Base-by-base conservation (phyloP, 2,329 filamentous ascomycete species). In the Alternaria sp. region DNA sequence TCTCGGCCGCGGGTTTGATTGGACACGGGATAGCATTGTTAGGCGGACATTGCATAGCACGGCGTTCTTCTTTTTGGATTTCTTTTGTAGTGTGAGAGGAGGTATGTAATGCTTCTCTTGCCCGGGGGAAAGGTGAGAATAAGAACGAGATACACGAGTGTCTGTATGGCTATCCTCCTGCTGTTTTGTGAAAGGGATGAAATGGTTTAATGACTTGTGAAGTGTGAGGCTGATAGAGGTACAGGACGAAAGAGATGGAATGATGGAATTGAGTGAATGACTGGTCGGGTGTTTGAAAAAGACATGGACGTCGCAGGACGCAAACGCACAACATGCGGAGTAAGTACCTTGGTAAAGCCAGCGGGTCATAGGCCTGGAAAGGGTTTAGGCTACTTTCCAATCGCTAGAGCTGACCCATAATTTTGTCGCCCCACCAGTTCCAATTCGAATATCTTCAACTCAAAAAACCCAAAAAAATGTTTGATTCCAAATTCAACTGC, bases 41-140 rank as follows among this genome's bases (percentile, higher is more conserved):
- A 48, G 44, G 44, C 2, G 8, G 5, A 33, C 14, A 48, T 48
- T 48, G 44, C 44, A 48, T 48, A 48, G 44, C 44, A 48, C 24
- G 13, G 44, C 44, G 44, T 48, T 48, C 3, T 34, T n/a, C 3
- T 24, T 46, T 46, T 24, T 24, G 44, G 11, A 11, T 24, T 23
- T 23, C 11, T 4, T 21, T 5, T 40, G 3, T 9, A 14, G 10
- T 17, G 37, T 24, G 11, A 3, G 37, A 14, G 21, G 9, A 40
- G 37, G 37, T 13, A 40, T 8, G 14, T 24, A 40, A 21, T 13
- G 21, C 24, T 10, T 2, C 17, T 17, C 17, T 17, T 17, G 17
- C 17, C 17, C 17, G 17, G 1, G 17, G 17, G 17, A 17, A 17
- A 17, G 17, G 17, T 40, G 37, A 14, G 37, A 21, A 39, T 39